Conservation (phyloP, 495 filamentous ascomycete genomes). For the Aspergillus homomorphus region DNA sequence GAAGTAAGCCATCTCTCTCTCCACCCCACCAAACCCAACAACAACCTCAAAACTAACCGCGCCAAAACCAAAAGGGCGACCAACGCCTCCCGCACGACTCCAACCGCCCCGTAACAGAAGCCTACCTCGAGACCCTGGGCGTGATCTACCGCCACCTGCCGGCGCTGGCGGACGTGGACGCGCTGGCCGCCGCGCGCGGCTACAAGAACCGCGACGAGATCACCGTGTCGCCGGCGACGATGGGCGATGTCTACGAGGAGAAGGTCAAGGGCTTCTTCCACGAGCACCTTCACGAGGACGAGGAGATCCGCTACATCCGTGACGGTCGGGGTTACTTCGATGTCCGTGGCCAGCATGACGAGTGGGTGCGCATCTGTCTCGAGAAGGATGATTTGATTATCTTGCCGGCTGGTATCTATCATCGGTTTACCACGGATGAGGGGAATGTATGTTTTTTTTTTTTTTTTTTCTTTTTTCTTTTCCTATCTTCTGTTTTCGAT, state of each 20-base stretch:
- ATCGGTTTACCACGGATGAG: constrained; percentile 91
- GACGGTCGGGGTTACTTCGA: constrained; percentile 93
- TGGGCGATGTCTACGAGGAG: constrained; percentile 77
- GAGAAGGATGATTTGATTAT: constrained; percentile 76
- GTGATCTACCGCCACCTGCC: constrained; percentile 73
- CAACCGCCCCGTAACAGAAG: constrained; percentile 56
- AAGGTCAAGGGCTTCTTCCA: constrained; percentile 92
- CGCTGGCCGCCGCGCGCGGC: constrained; percentile 66
- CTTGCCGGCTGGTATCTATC: constrained; percentile 93
- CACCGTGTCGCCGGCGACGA: constrained; percentile 77
- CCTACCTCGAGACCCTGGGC: constrained; percentile 68
- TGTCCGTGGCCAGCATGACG: constrained; percentile 65
- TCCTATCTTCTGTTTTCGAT: too few relatives aligned
- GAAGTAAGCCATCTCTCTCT: constrained; percentile 51
- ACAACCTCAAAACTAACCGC: constrained; percentile 15
- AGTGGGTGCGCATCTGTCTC: constrained; percentile 83
- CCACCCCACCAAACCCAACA: constrained; percentile 2
- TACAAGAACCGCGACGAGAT: constrained; percentile 97
- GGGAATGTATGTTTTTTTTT: constrained; percentile 66
- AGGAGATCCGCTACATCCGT: constrained; percentile 96
- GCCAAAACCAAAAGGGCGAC: constrained; percentile 67
- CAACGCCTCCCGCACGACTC: constrained; percentile 90
- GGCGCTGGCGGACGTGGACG: constrained; percentile 61
- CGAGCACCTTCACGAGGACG: constrained; percentile 96
- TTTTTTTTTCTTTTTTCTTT: constrained; percentile 3